A percentile compares a stretch with the other conserved stretches of the same genome.
Conservation (phyloP, 2,329 filamentous ascomycete species). For the Claviceps fusiformis region DNA sequence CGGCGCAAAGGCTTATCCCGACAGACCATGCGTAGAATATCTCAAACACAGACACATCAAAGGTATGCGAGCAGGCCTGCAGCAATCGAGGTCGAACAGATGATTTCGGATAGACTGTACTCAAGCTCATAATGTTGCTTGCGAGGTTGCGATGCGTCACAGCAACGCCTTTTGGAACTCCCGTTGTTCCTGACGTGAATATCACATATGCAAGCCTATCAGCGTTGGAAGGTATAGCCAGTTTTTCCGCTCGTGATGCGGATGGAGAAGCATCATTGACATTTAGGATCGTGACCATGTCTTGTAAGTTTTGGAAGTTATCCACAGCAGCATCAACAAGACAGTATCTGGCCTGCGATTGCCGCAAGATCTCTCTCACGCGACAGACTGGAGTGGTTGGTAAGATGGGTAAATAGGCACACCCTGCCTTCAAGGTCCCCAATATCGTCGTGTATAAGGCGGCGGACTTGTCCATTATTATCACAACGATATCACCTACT, state of each 20-base stretch:
- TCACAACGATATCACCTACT: slow-evolving; percentile 48
- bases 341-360: slow-evolving; percentile 38
- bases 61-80: slow-evolving; percentile 73
- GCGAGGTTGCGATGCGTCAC: slow-evolving; percentile 64
- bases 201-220: slow-evolving; percentile 59
- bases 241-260: slow-evolving; percentile 22
- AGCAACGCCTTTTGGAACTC: slow-evolving; percentile 64
- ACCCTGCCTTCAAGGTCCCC: slow-evolving; percentile 59
- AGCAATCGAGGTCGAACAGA: slow-evolving; percentile 44
- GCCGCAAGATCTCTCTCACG: slow-evolving; percentile 45
- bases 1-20: slow-evolving; percentile 68
- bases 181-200: slow-evolving; percentile 75
- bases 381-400: slow-evolving; percentile 55
- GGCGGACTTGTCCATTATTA: slow-evolving; percentile 66
- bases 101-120: slow-evolving; percentile 48
- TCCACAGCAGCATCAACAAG: slow-evolving; percentile 24
- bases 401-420: slow-evolving; percentile 67
- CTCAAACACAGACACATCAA: slow-evolving; percentile 82
- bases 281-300: slow-evolving; percentile 17
- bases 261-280: slow-evolving; percentile 17
- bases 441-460: slow-evolving; percentile 62
- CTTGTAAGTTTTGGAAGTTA: slow-evolving; percentile 6
- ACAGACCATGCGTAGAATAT: slow-evolving; percentile 74
- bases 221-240: slow-evolving; percentile 24
- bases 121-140: slow-evolving; percentile 59